Conservation (phyloP, 345 rosid species). For the Anacardium occidentale region DNA sequence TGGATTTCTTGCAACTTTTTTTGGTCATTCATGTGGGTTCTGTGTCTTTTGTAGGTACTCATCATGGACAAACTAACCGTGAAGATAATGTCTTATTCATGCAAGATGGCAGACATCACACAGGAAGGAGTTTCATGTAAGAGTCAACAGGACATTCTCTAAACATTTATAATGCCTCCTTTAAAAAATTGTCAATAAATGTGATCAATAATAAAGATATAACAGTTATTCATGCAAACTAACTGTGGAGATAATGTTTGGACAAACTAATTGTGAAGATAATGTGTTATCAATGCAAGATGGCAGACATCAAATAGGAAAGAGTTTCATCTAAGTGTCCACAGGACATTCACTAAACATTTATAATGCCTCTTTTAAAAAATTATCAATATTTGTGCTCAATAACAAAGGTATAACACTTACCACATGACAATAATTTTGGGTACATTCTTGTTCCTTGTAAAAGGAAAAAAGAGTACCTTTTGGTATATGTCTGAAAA, state of each 20-base stretch:
- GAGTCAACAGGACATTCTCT: conserved; percentile 28
- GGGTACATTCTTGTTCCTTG: neutral
- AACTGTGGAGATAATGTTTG: too few relatives aligned
- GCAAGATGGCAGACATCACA: conserved; percentile 98
- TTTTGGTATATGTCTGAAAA: neutral
- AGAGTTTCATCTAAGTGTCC: conserved; percentile 88
- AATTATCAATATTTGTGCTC: neutral
- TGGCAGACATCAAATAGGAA: conserved; percentile 97
- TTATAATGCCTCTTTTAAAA: neutral
- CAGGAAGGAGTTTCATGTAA: conserved; percentile 99
- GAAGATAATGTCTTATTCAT: conserved; percentile 89
- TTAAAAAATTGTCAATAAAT: neutral
- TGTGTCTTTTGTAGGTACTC: conserved; percentile 56
- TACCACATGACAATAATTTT: neutral
- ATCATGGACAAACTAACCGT: conserved; percentile 97
- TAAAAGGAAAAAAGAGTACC: too few relatives aligned
- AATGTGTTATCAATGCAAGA: conserved; percentile 92
- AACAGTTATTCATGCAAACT: too few relatives aligned
- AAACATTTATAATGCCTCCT: neutral
- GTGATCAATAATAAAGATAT: neutral
- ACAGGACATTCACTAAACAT: conserved; percentile 9
- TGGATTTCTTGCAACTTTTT: conserved; percentile 1
- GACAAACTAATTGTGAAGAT: conserved; percentile 93
- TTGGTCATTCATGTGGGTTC: neutral
- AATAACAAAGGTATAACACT: neutral